Evolutionary conservation across 306 rosid genomes (phyloP), one percentile per base, ranked within the genome.

Genomic region (Trifolium dubium): DNA sequence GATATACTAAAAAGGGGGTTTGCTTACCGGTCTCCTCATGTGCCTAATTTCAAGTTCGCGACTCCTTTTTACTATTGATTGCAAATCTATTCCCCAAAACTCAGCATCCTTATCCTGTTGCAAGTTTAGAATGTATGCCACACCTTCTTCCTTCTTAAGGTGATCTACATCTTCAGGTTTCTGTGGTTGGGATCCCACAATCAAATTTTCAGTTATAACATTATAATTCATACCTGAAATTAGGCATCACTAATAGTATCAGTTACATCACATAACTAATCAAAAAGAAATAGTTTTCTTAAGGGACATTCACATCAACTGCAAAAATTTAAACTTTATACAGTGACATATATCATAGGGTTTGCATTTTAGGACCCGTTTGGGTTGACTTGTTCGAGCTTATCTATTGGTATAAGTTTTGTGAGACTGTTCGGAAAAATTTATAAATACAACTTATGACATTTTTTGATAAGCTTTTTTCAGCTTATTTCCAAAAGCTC

Each of bases 101-200:
- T 89, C 97, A 10, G 89, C 89, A 85, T 91, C 97, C 56, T 73
- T 85, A 83, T 91, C 98, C 76, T 91, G 97, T 79, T 93, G 98
- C 88, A 93, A 86, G 84, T 93, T 93, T 13, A 94, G 82, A 89
- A 89, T 87, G 86, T 88, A 91, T 7, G 92, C 90, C 69, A 93
- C 98, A 74, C 77, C 84, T 87, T 91, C 91, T 83, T 80, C 90
- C 77, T 84, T 82, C 71, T 78, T 88, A 28, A 94, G 88, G 78
- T 89, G 89, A 80, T 88, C 87, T 19, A 91, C 80, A 71, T 94
- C 98, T 75, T 85, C 90, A 4, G 92, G 91, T 83, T 89, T 91
- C 83, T 93, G 97, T 75, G 97, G 98, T 82, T 91, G 98, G 60
- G 98, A 93, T 23, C 97, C 97, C 79, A 93, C 97, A 29, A 93